These are phyloP conservation scores for Evernia prunastri DNA, from an alignment of 495 filamentous ascomycete species.

Conservation along the genomic window DNA sequence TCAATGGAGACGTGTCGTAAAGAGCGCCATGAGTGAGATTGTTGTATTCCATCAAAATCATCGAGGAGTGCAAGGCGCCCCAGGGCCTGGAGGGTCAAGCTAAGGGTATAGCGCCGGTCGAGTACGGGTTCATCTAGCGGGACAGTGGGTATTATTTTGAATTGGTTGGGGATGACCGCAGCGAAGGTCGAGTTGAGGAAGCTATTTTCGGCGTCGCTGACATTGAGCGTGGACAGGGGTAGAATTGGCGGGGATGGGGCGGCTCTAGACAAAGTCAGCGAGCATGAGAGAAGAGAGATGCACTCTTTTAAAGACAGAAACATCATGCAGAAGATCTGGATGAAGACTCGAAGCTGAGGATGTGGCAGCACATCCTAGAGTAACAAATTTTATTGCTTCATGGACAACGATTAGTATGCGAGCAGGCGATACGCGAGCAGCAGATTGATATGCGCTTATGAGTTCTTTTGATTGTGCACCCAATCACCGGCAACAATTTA, in stretches of 20 bases:
- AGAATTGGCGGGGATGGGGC: neutral
- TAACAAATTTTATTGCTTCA: neutral
- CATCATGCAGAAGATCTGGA: neutral
- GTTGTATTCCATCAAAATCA: neutral
- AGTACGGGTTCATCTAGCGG: conserved; percentile 1
- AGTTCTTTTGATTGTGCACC: no score
- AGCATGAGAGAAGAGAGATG: neutral
- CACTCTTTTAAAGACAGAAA: accelerated
- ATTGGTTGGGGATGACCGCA: neutral
- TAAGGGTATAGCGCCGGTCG: neutral
- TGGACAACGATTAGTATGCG: neutral
- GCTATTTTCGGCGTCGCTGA: neutral
- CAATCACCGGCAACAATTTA: no score
- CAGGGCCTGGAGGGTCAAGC: neutral
- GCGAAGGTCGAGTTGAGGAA: neutral
- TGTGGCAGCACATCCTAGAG: neutral
- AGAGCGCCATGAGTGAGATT: neutral
- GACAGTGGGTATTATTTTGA: neutral
- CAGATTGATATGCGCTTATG: neutral
- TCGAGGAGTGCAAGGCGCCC: neutral
- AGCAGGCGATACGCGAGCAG: neutral
- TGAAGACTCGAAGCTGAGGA: neutral
- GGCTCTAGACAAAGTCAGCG: neutral
- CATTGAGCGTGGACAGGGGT: neutral
- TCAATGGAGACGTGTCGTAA: neutral